Evolutionary conservation across 176 grass and related monocot species (phyloP), one percentile per base, ranked within the genome.

Genomic region (Raddia guianensis): DNA sequence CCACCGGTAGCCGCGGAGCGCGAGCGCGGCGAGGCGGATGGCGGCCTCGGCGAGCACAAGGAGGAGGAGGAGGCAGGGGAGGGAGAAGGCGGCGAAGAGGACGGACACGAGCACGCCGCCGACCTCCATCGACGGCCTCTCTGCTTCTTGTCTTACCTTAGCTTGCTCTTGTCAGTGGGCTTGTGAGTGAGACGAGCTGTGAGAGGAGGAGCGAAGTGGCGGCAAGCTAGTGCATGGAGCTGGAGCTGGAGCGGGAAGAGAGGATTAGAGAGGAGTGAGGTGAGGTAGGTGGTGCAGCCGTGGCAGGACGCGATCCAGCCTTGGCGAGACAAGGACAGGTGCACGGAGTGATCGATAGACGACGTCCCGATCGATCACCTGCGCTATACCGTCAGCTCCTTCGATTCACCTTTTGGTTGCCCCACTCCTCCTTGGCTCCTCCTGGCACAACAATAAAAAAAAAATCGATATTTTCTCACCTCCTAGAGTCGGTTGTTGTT

Each of bases 1-100:
- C 79, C 79, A 70, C 37, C 19, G 10, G 63, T 37, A 42, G 4
- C 47, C 8, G 32, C 43, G 43, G 68, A 83, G 59, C 1, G 75
- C 74, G 59, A 79, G 52, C 9, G 49, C 51, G 40, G 73, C 80
- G 19, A 84, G 52, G 75, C 80, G 86, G 49, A 83, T 6, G 13
- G 12, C 80, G 49, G 86, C 79, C 74, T 83, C 80, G 48, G 55
- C 73, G 5, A 88, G 21, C 7, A 83, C 73, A 13, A 88, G 49
- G 56, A 88, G 58, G 19, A 88, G 86, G 58, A 88, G 49, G n/a
- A 78, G 67, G 80, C 86, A 88, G 1, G 80, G 80, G 66, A 88
- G 18, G 16, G 86, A 83, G 80, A 88, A 59, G 59, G 59, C 68
- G 4, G 68, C 67, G 32, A 83, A 5, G 49, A 88, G 74, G 51